Percentiles rank a stretch among this genome's conserved stretches.
phyloP scores from a whole-genome alignment of 441 rosid species.

The Eutrema salsugineum region DNA sequence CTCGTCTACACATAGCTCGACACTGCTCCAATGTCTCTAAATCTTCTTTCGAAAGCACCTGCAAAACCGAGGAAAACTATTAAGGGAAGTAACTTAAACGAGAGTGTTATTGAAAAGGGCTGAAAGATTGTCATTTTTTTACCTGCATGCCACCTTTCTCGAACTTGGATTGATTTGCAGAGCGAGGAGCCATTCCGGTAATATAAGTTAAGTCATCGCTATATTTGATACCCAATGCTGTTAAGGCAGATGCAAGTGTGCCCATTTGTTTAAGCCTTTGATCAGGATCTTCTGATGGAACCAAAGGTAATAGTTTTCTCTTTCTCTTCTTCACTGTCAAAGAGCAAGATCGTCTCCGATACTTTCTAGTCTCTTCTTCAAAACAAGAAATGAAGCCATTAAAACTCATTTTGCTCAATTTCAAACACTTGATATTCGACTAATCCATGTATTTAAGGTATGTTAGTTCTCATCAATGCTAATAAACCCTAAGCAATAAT shows the following conservation, averaged over 20 bases:
- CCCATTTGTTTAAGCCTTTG: constrained; percentile 65
- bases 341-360: constrained; percentile 51
- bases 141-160: constrained; percentile 94
- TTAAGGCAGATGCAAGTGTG: constrained; percentile 76
- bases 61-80: neutral
- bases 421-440: neutral
- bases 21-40: constrained; percentile 68
- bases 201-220: constrained; percentile 57
- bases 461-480: neutral
- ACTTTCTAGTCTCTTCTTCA: constrained; percentile 42
- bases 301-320: constrained; percentile 59
- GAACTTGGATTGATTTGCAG: constrained; percentile 64
- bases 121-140: neutral
- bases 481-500: neutral
- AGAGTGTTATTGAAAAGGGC: neutral
- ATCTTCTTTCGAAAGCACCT: constrained; percentile 83
- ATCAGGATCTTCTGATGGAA: constrained; percentile 60
- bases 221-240: constrained; percentile 60
- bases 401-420: neutral
- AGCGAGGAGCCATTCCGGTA: constrained; percentile 65
- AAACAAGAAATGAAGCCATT: constrained; percentile 2
- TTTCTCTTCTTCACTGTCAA: constrained; percentile 75
- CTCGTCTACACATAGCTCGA: constrained; percentile 65
- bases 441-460: neutral
- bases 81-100: neutral